Base-by-base conservation (phyloP, 179 eudicot species). In the Patellifolia procumbens region DNA sequence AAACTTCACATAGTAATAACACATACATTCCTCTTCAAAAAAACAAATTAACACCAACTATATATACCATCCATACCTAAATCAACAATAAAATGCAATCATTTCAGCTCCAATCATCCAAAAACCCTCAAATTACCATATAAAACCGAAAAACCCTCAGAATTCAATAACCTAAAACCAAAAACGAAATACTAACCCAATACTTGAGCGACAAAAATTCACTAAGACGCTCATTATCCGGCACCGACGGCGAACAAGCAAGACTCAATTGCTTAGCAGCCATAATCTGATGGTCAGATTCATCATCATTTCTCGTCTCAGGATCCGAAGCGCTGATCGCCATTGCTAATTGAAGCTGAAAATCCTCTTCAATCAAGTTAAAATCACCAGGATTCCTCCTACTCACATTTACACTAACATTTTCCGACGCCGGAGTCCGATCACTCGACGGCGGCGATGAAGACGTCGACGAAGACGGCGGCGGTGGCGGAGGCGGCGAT, bases 201-300 rank as follows among this genome's bases (percentile, higher is more conserved):
- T 91, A 94, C n/a, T 90, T 90, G 69, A 88, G 86, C 72, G 94
- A 89, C 2, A 90, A 73, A 59, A 84, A 89, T 64, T 92, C 97
- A n/a, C 90, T 86, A 2, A 85, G 85, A n/a, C 82, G 78, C 43
- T 87, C 86, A 68, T 76, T 80, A 81, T 83, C 86, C 0, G 89
- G 86, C 71, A 75, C 81, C 46, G 84, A 84, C 37, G 93, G 89
- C 17, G 88, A 77, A 55, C 90, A 80, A 1, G 92, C 95, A 9
- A 95, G 81, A 72, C 99, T 95, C 67, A 89, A 82, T 78, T 92
- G 89, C 81, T 89, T 89, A 13, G 95, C 97, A 13, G 88, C 97
- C 81, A 88, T 89, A 91, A 93, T 93, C 89, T 89, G 92, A 17
- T 68, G 11, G 22, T 92, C 91, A 16, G 91, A 86, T 56, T 93